Conservation (phyloP, 768 basidiomycete species). For the Pleurotus citrinopileatus region DNA sequence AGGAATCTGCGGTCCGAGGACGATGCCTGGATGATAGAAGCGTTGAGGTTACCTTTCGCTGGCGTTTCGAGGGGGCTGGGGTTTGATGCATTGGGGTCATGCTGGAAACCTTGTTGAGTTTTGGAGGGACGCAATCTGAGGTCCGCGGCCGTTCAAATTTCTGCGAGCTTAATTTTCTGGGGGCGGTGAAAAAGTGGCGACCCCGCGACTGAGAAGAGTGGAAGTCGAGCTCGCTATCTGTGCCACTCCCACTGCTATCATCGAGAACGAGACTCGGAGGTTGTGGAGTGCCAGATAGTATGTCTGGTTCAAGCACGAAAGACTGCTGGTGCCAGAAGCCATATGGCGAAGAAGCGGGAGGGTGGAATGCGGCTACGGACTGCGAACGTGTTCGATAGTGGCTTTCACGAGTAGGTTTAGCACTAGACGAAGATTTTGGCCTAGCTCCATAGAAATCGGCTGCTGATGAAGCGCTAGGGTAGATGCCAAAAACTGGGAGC, state of each 20-base stretch:
- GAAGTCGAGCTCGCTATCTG: conserved; percentile 6
- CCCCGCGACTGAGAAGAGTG: neutral
- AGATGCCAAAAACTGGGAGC: neutral
- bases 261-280: conserved; percentile 4
- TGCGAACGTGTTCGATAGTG: conserved; percentile 10
- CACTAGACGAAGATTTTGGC: neutral
- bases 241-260: conserved; percentile 5
- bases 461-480: neutral
- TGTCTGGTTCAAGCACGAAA: conserved; percentile 6
- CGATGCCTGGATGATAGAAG: conserved; percentile 6
- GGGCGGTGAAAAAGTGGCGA: conserved; percentile 1
- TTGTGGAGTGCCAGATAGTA: neutral
- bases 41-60: conserved; percentile 2
- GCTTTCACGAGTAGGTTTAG: conserved; percentile 5
- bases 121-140: neutral
- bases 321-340: conserved; percentile 8
- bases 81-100: neutral
- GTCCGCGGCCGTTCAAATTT: conserved; percentile 1
- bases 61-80: neutral
- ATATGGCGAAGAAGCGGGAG: conserved; percentile 8
- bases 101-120: conserved; percentile 5
- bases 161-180: neutral
- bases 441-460: conserved; percentile 1
- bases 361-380: conserved; percentile 5
- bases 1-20: conserved; percentile 1